phyloP scores from a whole-genome alignment of 805 yeast genomes.

The Yarrowia alimentaria region DNA sequence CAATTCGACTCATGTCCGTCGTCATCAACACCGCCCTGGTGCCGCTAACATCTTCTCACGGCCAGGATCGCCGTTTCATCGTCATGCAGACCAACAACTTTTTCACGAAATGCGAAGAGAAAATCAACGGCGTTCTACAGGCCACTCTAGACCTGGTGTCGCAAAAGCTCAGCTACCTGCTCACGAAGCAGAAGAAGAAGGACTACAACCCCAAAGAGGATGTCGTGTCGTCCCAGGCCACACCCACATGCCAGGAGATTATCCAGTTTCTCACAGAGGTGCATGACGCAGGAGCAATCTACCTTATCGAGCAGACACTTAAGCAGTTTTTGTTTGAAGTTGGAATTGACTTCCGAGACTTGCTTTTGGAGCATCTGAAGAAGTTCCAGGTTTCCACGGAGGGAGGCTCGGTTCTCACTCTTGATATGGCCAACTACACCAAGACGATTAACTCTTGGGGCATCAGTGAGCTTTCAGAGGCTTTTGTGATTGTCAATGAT shows the following conservation, averaged over 20 bases:
- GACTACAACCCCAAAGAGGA: slow-evolving; percentile 56
- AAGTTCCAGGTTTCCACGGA: slow-evolving; percentile 72
- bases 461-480: slow-evolving; percentile 57
- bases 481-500: slow-evolving; percentile 71
- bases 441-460: slow-evolving; percentile 65
- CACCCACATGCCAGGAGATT: slow-evolving; percentile 61
- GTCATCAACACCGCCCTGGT: slow-evolving; percentile 71
- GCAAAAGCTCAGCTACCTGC: slow-evolving; percentile 49
- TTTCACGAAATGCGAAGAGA: slow-evolving; percentile 59
- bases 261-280: slow-evolving; percentile 51
- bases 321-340: slow-evolving; percentile 51
- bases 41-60: slow-evolving; percentile 66
- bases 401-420: slow-evolving; percentile 77
- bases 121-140: slow-evolving; percentile 61
- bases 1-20: slow-evolving; percentile 63
- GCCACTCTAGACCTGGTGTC: slow-evolving; percentile 57
- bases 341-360: slow-evolving; percentile 57
- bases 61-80: slow-evolving; percentile 57
- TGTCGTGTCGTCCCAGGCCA: slow-evolving; percentile 44
- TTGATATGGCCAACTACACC: slow-evolving; percentile 78
- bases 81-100: slow-evolving; percentile 60
- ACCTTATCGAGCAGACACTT: slow-evolving; percentile 50
- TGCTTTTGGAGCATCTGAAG: slow-evolving; percentile 68
- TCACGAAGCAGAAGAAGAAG: slow-evolving; percentile 68
- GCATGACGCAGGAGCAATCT: slow-evolving; percentile 42